These are phyloP conservation scores for Aspergillus steynii DNA, from an alignment of 495 filamentous ascomycete genomes.

Conservation along the genomic window DNA sequence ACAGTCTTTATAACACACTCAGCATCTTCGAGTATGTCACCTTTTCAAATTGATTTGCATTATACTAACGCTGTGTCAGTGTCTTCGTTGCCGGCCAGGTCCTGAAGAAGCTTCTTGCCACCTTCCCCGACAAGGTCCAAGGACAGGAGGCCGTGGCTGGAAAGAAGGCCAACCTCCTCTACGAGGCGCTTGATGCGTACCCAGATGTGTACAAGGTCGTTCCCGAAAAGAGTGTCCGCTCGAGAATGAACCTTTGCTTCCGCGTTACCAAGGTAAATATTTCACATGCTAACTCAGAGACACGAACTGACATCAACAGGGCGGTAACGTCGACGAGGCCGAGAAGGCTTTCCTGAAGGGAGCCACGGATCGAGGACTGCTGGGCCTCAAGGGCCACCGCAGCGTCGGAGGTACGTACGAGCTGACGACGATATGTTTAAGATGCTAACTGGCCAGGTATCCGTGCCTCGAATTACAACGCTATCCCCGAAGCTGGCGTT, in stretches of 20 bases:
- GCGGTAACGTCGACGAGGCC: slow-evolving; percentile 56
- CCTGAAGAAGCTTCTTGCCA: slow-evolving; percentile 61
- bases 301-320: slow-evolving; percentile 14
- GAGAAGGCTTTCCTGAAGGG: slow-evolving; percentile 80
- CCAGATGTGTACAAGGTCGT: slow-evolving; percentile 71
- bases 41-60: background rate
- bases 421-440: too few species aligned
- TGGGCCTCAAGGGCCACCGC: slow-evolving; percentile 79
- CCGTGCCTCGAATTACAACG: slow-evolving; percentile 55
- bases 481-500: slow-evolving; percentile 56
- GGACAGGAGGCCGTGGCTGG: slow-evolving; percentile 51
- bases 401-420: slow-evolving; percentile 75
- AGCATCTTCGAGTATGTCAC: slow-evolving; percentile 76
- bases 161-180: slow-evolving; percentile 74
- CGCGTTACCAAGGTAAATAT: slow-evolving; percentile 55
- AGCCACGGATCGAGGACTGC: slow-evolving; percentile 60
- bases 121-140: slow-evolving; percentile 31
- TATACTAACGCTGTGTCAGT: slow-evolving; percentile 26
- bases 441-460: slow-evolving; percentile 20
- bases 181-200: slow-evolving; percentile 70
- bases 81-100: slow-evolving; percentile 88
- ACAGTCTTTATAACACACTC: slow-evolving; percentile 91
- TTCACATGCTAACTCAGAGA: background rate
- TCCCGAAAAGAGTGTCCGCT: slow-evolving; percentile 68
- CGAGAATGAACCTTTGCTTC: slow-evolving; percentile 93